A percentile compares a stretch with the other conserved stretches of the same genome.
Conservation (phyloP, 768 basidiomycete genomes). For the Rhodosporidiobolus odoratus region DNA sequence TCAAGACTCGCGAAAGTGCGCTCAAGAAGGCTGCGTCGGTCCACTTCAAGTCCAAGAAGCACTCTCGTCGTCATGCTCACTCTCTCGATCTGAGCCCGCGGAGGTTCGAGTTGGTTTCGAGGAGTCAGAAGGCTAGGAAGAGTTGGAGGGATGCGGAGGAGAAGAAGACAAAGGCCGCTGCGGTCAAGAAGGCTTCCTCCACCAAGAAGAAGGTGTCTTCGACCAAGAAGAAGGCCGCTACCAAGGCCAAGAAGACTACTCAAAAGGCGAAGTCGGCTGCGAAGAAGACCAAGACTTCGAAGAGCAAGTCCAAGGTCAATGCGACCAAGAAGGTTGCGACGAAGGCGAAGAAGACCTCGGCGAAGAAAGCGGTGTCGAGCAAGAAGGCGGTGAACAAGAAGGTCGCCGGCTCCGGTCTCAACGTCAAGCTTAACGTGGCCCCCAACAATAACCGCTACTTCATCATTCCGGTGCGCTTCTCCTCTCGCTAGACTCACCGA, state of each 20-base stretch:
- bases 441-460: background rate
- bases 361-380: background rate
- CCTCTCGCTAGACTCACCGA: background rate
- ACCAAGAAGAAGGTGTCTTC: background rate
- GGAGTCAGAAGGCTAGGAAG: background rate
- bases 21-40: background rate
- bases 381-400: background rate
- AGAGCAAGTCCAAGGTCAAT: no score
- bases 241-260: background rate
- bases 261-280: background rate
- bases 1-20: constrained; percentile 5
- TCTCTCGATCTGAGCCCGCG: background rate
- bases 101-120: background rate
- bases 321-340: background rate
- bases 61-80: background rate
- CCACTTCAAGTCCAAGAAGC: background rate
- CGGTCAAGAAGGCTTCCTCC: background rate
- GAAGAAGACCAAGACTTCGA: background rate
- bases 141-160: background rate
- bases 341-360: background rate
- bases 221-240: background rate
- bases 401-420: background rate
- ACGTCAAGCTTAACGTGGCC: background rate
- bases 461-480: constrained; percentile 2
- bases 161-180: background rate